Conservation (phyloP, 805 yeast genomes). For the Jamesozyma lodderae region DNA sequence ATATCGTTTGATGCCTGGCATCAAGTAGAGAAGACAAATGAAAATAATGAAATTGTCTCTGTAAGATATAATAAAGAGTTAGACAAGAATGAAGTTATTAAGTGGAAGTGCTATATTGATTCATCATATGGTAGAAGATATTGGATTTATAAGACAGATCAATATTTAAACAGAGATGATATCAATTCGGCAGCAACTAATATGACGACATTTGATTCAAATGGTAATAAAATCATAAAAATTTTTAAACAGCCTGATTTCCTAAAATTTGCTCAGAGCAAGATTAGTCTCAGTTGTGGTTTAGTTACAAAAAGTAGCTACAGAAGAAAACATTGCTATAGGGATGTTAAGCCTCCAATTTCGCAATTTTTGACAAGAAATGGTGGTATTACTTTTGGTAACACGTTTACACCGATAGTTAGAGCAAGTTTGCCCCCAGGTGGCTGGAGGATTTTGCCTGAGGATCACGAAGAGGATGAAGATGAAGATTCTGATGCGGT, state of each 20-base stretch:
- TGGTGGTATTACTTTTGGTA: slow-evolving; percentile 23
- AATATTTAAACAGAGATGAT: slow-evolving; percentile 29
- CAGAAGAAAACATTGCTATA: slow-evolving; percentile 23
- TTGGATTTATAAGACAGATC: slow-evolving; percentile 56
- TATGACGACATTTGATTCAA: slow-evolving; percentile 51
- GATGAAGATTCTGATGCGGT: slow-evolving; percentile 2
- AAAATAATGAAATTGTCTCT: slow-evolving; percentile 19
- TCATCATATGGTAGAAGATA: slow-evolving; percentile 59
- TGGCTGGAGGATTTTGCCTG: slow-evolving; percentile 28
- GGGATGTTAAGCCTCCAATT: slow-evolving; percentile 29
- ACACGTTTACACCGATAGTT: slow-evolving; percentile 15
- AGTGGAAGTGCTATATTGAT: slow-evolving; percentile 30
- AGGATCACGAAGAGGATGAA: slow-evolving; percentile 11
- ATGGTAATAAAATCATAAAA: slow-evolving; percentile 49
- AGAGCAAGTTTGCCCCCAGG: slow-evolving; percentile 29
- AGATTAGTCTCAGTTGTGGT: slow-evolving; percentile 33
- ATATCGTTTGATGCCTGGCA: slow-evolving; percentile 44
- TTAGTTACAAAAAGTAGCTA: slow-evolving; percentile 22
- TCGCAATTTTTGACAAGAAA: slow-evolving; percentile 28
- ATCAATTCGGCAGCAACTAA: slow-evolving; percentile 23
- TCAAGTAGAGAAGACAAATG: slow-evolving; percentile 24
- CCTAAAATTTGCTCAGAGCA: slow-evolving; percentile 33
- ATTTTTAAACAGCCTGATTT: slow-evolving; percentile 34
- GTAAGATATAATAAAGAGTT: slow-evolving; percentile 15
- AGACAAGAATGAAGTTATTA: slow-evolving; percentile 12